phyloP scores from a whole-genome alignment of 192 early-diverging fungal species.

The Backusella australiensis region DNA sequence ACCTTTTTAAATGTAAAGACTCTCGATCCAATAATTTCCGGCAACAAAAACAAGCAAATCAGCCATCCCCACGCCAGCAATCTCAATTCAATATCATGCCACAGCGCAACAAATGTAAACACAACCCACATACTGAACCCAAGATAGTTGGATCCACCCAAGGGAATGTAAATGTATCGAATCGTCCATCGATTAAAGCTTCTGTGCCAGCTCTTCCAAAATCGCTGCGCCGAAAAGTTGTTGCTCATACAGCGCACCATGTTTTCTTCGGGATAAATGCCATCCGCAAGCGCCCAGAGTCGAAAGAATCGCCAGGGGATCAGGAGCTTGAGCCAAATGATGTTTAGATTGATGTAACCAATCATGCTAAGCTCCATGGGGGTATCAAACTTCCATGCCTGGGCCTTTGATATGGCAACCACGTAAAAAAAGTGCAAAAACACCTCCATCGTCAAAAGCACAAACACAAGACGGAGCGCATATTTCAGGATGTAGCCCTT shows the following conservation, averaged over 20 bases:
- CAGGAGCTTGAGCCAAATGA: constrained; percentile 93
- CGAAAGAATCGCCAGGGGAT: constrained; percentile 97
- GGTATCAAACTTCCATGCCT: constrained; percentile 75
- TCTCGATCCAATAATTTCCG: constrained; percentile 68
- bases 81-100: constrained; percentile 89
- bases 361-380: constrained; percentile 81
- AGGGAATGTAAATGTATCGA: constrained; percentile 68
- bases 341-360: constrained; percentile 82
- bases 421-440: constrained; percentile 83
- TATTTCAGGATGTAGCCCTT: constrained; percentile 47
- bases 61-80: constrained; percentile 91
- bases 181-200: constrained; percentile 89
- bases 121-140: constrained; percentile 76
- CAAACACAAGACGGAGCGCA: constrained; percentile 61
- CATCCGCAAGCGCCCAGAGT: constrained; percentile 90
- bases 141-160: constrained; percentile 74
- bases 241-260: constrained; percentile 95
- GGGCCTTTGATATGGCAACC: constrained; percentile 84
- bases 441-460: constrained; percentile 78
- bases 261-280: constrained; percentile 84
- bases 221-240: constrained; percentile 88
- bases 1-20: constrained; percentile 52
- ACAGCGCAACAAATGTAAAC: constrained; percentile 95
- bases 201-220: constrained; percentile 96
- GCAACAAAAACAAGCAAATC: constrained; percentile 78